A percentile compares a stretch with the other conserved stretches of the same genome.
Conservation (phyloP, 1,139 yeast genomes). For the Wickerhamomyces sp. region DNA sequence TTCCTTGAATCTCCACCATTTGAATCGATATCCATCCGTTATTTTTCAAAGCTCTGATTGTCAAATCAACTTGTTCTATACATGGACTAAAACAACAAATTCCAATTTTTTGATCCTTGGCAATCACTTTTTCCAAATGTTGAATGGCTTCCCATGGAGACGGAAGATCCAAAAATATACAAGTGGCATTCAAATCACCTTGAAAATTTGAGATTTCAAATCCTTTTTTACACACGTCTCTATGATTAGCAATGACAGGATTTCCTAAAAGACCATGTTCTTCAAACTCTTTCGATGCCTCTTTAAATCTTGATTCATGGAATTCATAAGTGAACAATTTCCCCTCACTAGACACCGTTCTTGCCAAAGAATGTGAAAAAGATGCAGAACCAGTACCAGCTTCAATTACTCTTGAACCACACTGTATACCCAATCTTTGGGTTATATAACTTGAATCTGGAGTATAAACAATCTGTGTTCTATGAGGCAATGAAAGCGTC, state of each 20-base stretch:
- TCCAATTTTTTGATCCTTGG: constrained; percentile 49
- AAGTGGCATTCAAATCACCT: constrained; percentile 48
- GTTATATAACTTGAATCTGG: constrained; percentile 91
- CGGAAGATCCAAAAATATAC: constrained; percentile 86
- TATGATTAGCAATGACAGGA: constrained; percentile 61
- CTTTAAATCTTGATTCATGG: constrained; percentile 76
- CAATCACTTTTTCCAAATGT: constrained; percentile 53
- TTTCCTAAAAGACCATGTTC: constrained; percentile 54
- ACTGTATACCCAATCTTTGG: constrained; percentile 68
- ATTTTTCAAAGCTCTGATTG: constrained; percentile 67
- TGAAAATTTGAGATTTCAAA: constrained; percentile 46
- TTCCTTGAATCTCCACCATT: constrained; percentile 87
- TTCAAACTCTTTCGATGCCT: constrained; percentile 72
- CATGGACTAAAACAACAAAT: constrained; percentile 97
- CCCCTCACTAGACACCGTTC: constrained; percentile 58
- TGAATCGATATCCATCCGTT: constrained; percentile 88
- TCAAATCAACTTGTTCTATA: constrained; percentile 90
- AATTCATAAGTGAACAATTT: constrained; percentile 82
- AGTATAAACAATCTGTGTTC: constrained; percentile 96
- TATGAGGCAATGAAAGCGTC: constrained; percentile 91
- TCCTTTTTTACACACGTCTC: constrained; percentile 91
- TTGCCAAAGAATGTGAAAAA: constrained; percentile 86
- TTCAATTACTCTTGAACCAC: constrained; percentile 81
- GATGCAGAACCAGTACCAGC: constrained; percentile 99
- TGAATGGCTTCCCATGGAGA: constrained; percentile 97